Base-by-base conservation (phyloP, 2,329 filamentous ascomycete species). In the Fusarium virguliforme region DNA sequence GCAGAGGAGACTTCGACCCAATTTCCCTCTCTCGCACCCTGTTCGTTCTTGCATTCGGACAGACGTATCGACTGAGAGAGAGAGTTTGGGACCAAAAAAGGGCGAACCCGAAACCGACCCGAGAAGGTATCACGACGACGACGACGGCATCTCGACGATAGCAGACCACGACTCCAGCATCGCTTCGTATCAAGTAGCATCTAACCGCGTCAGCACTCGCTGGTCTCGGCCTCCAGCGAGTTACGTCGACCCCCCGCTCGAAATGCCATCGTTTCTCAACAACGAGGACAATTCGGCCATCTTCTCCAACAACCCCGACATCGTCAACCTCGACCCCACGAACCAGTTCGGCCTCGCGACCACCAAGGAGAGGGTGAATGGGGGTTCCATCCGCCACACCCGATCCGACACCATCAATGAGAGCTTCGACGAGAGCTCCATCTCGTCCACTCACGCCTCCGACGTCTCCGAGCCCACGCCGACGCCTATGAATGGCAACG, bases 201-300 rank as follows among this genome's bases (percentile, higher is more conserved):
- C 63, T 75, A 76, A 46, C 60, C 60, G 62, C 46, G 58, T 69
- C 68, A 67, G 62, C 71, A 60, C 74, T 75, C 68, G 71, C 68
- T 71, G 72, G 72, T 69, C 55, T 66, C 65, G 64, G 61, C 72
- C 51, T 63, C 75, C 64, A 68, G 73, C 55, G 73, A 74, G 67
- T 60, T 65, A 53, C 22, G 37, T 30, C 58, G 77, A 51, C 46
- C 78, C 41, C 46, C 65, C 64, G 34, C 78, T 83, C 79, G 80
- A 80, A 74, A 88, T 88, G 86, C 86, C 86, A 82, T 87, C 86
- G 71, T 88, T 87, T 78, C 77, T 87, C 72, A 82, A 82, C 77
- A 82, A 86, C 79, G 79, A 83, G 66, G 80, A 83, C 68, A 82
- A 79, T 79, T 79, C 81, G 72, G 80, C 79, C 71, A 79, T 81